Base-by-base conservation (phyloP, 1,139 yeast species). In the Diutina scorzettiae region DNA sequence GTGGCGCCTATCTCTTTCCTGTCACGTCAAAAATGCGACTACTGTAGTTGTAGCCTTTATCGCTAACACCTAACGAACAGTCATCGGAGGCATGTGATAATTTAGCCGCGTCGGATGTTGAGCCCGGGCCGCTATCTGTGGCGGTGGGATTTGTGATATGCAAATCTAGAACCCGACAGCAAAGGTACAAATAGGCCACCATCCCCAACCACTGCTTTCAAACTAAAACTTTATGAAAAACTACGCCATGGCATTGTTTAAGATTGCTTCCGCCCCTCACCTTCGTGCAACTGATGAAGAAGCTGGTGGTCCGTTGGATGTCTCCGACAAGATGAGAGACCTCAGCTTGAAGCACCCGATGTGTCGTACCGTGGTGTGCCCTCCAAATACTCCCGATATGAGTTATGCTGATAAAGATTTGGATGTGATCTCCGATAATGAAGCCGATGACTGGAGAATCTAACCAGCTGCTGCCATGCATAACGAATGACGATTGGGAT, bases 331-430 rank as follows among this genome's bases (percentile, higher is more conserved):
- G 39, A 20, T 34, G 14, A 34, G 29, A 21, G 39, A 34, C 20
- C 39, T 34, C 28, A 23, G 28, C 28, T 19, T 34, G 6, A 5
- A 20, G 17, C 37, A n/a, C 18, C 23, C 39, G 5, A 34, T 14
- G 4, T 20, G 17, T n/a, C 24, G 28, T 1, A 23, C 21, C 14
- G 14, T 34, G 39, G 29, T 34, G 20, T 21, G 28, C 23, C 39
- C 39, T 16, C 39, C 39, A 18, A 34, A 34, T 23, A 34, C 39
- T 6, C 39, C 39, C 6, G 39, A 34, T 8, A 34, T 34, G 39
- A 16, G 28, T 5, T 21, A 20, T 23, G 11, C 39, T 19, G 27
- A 34, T n/a, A 34, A 34, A 14, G 29, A 9, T 14, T 11, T 34
- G n/a, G 28, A 27, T 5, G 12, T 21, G 27, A 19, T 34, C 17